Evolutionary conservation across 805 yeast genomes (phyloP).

Genomic region (Komagataella phaffii): DNA sequence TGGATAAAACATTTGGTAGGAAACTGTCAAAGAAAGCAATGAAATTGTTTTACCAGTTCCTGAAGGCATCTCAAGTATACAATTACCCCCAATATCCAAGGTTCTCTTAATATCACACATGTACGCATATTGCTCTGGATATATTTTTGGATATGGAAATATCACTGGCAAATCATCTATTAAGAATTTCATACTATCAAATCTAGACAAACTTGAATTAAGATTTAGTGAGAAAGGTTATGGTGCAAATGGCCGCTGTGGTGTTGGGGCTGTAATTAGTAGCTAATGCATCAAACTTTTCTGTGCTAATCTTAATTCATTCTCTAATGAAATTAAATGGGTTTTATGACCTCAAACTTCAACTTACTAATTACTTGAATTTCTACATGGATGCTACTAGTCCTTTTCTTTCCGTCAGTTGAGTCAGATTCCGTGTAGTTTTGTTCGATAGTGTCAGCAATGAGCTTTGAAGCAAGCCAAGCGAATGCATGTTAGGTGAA

Average conservation of each 20-base stretch:
- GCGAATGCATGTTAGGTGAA: too few relatives aligned
- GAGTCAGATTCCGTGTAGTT: too few relatives aligned
- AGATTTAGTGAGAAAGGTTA: neutral
- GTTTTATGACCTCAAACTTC: too few relatives aligned
- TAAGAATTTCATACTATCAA: constrained; percentile 41
- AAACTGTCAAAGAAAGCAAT: constrained; percentile 78
- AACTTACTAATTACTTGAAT: too few relatives aligned
- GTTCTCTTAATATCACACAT: constrained; percentile 94
- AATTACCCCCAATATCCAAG: constrained; percentile 91
- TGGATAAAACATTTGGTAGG: constrained; percentile 88
- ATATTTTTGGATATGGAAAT: constrained; percentile 92
- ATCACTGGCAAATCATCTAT: constrained; percentile 93
- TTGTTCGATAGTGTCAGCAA: too few relatives aligned
- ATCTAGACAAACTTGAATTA: neutral
- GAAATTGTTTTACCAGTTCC: constrained; percentile 98
- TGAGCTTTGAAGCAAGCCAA: too few relatives aligned
- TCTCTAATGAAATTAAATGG: too few relatives aligned
- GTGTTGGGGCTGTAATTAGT: neutral
- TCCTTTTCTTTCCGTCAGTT: too few relatives aligned
- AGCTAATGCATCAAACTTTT: too few relatives aligned
- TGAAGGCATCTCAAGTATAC: constrained; percentile 97
- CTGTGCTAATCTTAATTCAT: too few relatives aligned
- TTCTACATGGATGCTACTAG: too few relatives aligned
- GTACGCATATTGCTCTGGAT: constrained; percentile 96
- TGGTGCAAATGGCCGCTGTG: neutral